Base-by-base conservation (phyloP, 2,329 filamentous ascomycete genomes). In the Didymella pinodella region DNA sequence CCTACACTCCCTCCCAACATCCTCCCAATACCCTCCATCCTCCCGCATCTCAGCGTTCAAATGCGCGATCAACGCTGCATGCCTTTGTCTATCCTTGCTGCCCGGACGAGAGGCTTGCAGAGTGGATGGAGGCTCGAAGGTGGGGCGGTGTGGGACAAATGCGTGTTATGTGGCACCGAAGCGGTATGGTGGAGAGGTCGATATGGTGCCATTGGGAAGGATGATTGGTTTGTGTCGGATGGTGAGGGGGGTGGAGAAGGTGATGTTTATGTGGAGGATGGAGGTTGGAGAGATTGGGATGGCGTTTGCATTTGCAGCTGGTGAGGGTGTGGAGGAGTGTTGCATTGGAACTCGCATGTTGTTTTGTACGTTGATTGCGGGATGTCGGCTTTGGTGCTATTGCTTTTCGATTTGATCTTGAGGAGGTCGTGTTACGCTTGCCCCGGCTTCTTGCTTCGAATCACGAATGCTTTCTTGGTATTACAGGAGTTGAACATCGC, bases 111-210 rank as follows among this genome's bases (percentile, higher is more conserved):
- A 38, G 2, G 16, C 34, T 8, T 38, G 38, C 7, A 20, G 8
- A 2, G 7, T 25, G 11, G 16, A 22, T 10, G 38, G 25, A 3
- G 31, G 22, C 2, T 8, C 12, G 28, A 57, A 57, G 6, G 28
- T 52, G 5, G 48, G 54, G 18, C 28, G 54, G 20, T 52, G 43
- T 1, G 48, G 48, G 1, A 57, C 32, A n/a, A 57, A 57, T 14
- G 20, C 20, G 16, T 20, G 41, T 16, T 25, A 10, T 4, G 14
- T 20, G 20, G 20, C 6, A 20, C 14, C 14, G 3, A 29, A 25
- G 20, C 7, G 11, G 44, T 52, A 57, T 2, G 29, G 28, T 34
- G 54, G 43, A 1, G 43, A 43, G 4, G 18, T 52, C 11, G 43
- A 43, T n/a, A 52, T 28, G 1, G 47, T 36, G 22, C 54, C 54